A percentile compares a stretch with the other conserved stretches of the same genome.
These are phyloP conservation scores for Chimonanthus praecox DNA, from an alignment of 164 flowering plant genomes.

Conservation along the genomic window DNA sequence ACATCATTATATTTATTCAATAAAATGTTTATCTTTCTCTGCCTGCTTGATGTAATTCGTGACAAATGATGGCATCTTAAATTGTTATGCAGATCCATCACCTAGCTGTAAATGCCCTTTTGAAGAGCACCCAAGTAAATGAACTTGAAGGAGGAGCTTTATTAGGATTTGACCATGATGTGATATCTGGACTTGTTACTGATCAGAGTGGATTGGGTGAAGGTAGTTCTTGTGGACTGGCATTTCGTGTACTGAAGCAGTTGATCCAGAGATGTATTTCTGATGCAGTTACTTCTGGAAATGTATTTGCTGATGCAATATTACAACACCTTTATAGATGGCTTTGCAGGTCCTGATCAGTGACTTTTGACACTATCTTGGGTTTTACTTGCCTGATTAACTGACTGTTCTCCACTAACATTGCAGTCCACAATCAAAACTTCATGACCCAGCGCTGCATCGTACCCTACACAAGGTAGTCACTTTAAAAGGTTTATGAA, in stretches of 20 bases:
- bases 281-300: slow-evolving; percentile 86
- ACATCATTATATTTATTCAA: not conserved
- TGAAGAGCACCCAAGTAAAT: slow-evolving; percentile 88
- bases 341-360: slow-evolving; percentile 75
- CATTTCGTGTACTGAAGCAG: slow-evolving; percentile 83
- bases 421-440: slow-evolving; percentile 92
- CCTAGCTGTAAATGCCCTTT: slow-evolving; percentile 83
- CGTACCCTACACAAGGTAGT: slow-evolving; percentile 84
- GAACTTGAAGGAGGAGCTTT: slow-evolving; percentile 92
- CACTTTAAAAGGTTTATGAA: not conserved
- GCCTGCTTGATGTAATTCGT: not conserved
- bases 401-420: slow-evolving; percentile 2
- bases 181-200: slow-evolving; percentile 27
- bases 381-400: not conserved
- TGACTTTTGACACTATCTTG: not conserved
- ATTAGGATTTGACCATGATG: slow-evolving; percentile 66
- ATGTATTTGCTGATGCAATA: slow-evolving; percentile 89
- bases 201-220: slow-evolving; percentile 64
- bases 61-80: not conserved
- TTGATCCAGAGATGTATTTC: slow-evolving; percentile 85
- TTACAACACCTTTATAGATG: slow-evolving; percentile 87
- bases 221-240: slow-evolving; percentile 64
- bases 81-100: slow-evolving; percentile 68
- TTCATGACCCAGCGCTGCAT: slow-evolving; percentile 95
- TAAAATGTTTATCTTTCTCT: not conserved